Percentiles rank a stretch among this genome's conserved stretches.
Evolutionary conservation across 2,329 filamentous ascomycete species (phyloP).

Genomic region (Stagonosporopsis cucurbitacearum): DNA sequence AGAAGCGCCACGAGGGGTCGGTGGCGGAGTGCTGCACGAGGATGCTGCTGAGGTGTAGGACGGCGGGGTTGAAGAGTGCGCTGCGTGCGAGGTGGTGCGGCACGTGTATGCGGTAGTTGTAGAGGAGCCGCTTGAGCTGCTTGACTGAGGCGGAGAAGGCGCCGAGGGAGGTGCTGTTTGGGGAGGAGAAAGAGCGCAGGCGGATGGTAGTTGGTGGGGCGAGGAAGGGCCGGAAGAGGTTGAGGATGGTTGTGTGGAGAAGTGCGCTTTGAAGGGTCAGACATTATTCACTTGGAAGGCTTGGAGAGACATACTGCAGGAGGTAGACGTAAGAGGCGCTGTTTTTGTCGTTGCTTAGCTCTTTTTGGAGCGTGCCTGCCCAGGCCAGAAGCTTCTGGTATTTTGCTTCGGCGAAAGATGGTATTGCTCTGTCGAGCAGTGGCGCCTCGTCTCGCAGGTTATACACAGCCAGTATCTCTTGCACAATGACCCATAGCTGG

Average conservation of each 20-base stretch:
- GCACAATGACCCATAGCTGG: conserved; percentile 5
- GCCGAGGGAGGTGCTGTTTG: background rate
- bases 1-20: conserved; percentile 5
- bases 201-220: background rate
- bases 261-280: conserved; percentile 1
- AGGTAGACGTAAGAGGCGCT: conserved; percentile 3
- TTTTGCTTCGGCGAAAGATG: conserved; percentile 9
- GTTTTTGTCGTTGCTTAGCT: background rate
- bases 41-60: conserved; percentile 4
- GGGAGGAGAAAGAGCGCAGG: conserved; percentile 5
- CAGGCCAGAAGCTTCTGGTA: conserved; percentile 10
- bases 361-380: conserved; percentile 2
- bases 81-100: background rate
- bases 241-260: conserved; percentile 7
- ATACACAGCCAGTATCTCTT: conserved; percentile 9
- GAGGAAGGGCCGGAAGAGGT: conserved; percentile 7
- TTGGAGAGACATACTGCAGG: conserved; percentile 3
- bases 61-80: conserved; percentile 7
- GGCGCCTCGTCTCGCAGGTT: background rate
- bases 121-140: conserved; percentile 9
- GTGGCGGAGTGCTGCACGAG: conserved; percentile 5
- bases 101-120: conserved; percentile 3
- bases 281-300: background rate
- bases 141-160: conserved; percentile 7
- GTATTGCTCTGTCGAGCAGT: conserved; percentile 7